A percentile compares a stretch with the other conserved stretches of the same genome.
Evolutionary conservation across 176 grass and related monocot genomes (phyloP).

Genomic region (Themeda triandra): DNA sequence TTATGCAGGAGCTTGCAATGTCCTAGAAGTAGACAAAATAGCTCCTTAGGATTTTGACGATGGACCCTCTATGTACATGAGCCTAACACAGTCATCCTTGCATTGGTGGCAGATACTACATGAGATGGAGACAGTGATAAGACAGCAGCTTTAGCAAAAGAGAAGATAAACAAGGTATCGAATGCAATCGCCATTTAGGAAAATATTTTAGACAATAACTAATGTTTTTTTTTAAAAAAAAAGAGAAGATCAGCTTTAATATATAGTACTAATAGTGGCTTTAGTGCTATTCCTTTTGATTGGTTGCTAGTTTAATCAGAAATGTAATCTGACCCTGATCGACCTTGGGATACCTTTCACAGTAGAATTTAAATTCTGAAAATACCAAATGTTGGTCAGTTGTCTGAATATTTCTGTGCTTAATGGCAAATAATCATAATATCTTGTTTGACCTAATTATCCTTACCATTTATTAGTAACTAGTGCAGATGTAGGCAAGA

Average conservation of each 20-base stretch:
- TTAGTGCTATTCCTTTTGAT: background rate
- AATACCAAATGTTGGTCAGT: background rate
- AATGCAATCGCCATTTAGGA: background rate
- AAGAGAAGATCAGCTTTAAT: background rate
- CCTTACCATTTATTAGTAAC: background rate
- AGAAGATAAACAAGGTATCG: background rate
- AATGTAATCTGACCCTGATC: background rate
- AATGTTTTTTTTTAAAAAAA: background rate
- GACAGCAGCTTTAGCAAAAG: background rate
- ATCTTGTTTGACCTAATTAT: background rate
- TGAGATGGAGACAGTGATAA: background rate
- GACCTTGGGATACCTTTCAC: background rate
- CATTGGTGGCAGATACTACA: constrained; percentile 2
- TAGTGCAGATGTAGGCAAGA: background rate
- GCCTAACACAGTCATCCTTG: background rate
- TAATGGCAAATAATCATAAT: background rate
- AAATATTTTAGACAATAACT: background rate
- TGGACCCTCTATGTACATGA: background rate
- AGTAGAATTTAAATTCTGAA: background rate
- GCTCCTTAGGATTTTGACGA: constrained; percentile 4
- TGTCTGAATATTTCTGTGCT: background rate
- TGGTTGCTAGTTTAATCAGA: constrained; percentile 2
- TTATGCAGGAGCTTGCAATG: background rate
- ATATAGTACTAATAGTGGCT: background rate
- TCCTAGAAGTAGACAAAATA: background rate